These are phyloP conservation scores for Penicillium parvum DNA, from an alignment of 495 filamentous ascomycete species.

Conservation along the genomic window DNA sequence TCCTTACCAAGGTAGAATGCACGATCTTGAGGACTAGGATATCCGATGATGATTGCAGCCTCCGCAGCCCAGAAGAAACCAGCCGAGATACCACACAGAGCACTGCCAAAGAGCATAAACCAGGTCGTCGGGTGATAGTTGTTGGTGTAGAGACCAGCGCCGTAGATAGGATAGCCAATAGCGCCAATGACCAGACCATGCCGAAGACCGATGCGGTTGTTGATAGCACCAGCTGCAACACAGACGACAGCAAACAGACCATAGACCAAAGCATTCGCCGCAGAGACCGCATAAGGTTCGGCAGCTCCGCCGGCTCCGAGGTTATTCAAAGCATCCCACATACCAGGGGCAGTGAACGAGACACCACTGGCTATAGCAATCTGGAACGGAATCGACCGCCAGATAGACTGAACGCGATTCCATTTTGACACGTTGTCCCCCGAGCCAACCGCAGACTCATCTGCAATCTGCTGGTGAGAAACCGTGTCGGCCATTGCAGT, in stretches of 20 bases:
- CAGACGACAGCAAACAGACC: constrained; percentile 31
- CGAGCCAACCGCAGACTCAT: not conserved
- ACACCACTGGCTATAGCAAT: constrained; percentile 32
- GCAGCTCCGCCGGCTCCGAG: constrained; percentile 32
- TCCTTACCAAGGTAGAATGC: constrained; percentile 40
- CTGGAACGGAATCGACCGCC: constrained; percentile 27
- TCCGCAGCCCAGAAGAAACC: constrained; percentile 66
- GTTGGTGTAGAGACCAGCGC: constrained; percentile 60
- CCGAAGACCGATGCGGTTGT: constrained; percentile 55
- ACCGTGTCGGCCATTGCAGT: not conserved
- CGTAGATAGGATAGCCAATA: constrained; percentile 36
- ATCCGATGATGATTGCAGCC: constrained; percentile 60
- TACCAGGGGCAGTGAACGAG: constrained; percentile 32
- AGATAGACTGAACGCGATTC: constrained; percentile 10
- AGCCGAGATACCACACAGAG: constrained; percentile 58
- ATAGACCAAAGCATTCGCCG: constrained; percentile 30
- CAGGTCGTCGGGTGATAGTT: constrained; percentile 59
- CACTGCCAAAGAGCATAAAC: constrained; percentile 60
- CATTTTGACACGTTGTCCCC: not conserved
- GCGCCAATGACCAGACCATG: constrained; percentile 56
- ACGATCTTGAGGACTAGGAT: constrained; percentile 56
- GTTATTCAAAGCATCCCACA: constrained; percentile 36
- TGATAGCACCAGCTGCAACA: constrained; percentile 31
- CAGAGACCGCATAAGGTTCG: constrained; percentile 31
- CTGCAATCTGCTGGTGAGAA: not conserved